Percentiles rank a stretch among this genome's conserved stretches.
Conservation (phyloP, 768 basidiomycete genomes). For the Chlorophyllum brunneum region DNA sequence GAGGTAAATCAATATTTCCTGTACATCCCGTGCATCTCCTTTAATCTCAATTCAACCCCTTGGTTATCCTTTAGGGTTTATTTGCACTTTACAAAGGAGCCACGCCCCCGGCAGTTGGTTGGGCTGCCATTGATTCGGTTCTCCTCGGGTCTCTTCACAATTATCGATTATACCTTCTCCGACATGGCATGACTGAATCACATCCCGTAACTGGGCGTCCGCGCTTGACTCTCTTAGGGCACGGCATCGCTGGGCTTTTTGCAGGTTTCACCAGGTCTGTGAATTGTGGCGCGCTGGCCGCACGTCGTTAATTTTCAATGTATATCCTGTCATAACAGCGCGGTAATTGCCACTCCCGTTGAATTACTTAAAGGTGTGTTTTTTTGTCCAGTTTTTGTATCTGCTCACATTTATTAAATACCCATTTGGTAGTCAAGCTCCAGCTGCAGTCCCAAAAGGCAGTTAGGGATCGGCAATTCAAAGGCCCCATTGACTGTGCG, state of each 20-base stretch:
- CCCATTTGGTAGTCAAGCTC: conserved; percentile 46
- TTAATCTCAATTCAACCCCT: neutral
- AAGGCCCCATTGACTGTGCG: conserved; percentile 63
- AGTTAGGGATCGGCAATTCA: conserved; percentile 51
- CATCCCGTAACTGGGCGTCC: conserved; percentile 38
- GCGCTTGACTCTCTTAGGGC: conserved; percentile 59
- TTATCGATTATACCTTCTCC: conserved; percentile 59
- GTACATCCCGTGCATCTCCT: neutral
- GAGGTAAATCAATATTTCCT: too few species aligned
- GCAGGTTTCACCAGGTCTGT: conserved; percentile 67
- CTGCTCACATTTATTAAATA: conserved; percentile 38
- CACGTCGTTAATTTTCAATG: neutral
- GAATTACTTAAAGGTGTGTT: conserved; percentile 68
- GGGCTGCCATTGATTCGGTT: conserved; percentile 71
- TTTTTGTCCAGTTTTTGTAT: conserved; percentile 29
- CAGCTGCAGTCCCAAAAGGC: conserved; percentile 61
- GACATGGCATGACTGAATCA: conserved; percentile 49
- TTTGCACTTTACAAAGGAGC: conserved; percentile 73
- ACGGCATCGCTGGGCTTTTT: conserved; percentile 62
- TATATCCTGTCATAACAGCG: conserved; percentile 33
- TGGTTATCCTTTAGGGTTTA: conserved; percentile 37
- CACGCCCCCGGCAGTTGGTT: conserved; percentile 68
- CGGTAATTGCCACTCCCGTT: conserved; percentile 70
- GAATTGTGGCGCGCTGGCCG: neutral
- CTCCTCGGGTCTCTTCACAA: conserved; percentile 69